Conservation (phyloP, 495 filamentous ascomycete genomes). For the Hypoxylon trugodes region DNA sequence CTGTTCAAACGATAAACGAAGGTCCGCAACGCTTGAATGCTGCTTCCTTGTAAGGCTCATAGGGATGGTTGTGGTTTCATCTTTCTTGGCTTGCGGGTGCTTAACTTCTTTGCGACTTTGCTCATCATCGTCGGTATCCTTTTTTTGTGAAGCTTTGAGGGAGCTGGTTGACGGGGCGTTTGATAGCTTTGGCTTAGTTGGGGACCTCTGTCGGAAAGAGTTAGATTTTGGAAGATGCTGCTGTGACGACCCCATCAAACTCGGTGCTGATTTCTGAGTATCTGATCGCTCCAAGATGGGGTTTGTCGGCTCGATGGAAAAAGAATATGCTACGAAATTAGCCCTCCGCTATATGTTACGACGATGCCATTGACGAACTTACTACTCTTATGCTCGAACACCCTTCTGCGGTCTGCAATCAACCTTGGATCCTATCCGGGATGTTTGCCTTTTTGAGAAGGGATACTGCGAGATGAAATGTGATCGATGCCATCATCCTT, state of each 20-base stretch:
- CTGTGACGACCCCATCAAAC: neutral
- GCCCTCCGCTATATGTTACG: neutral
- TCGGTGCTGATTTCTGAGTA: neutral
- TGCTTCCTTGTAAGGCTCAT: slow-evolving; percentile 22
- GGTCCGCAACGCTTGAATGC: slow-evolving; percentile 48
- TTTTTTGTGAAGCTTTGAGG: slow-evolving; percentile 6
- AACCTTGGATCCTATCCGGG: slow-evolving; percentile 40
- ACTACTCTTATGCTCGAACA: slow-evolving; percentile 46
- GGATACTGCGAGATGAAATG: neutral
- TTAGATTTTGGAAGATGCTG: slow-evolving; percentile 7
- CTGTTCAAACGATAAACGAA: slow-evolving; percentile 47
- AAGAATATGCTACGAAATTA: slow-evolving; percentile 28
- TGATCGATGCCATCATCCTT: neutral
- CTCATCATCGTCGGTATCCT: neutral
- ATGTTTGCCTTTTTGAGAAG: slow-evolving; percentile 17
- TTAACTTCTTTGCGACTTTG: neutral
- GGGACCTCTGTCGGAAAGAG: slow-evolving; percentile 12
- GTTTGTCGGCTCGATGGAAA: slow-evolving; percentile 9
- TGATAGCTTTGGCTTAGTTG: slow-evolving; percentile 22
- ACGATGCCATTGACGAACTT: slow-evolving; percentile 2
- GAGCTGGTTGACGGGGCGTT: slow-evolving; percentile 1
- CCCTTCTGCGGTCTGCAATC: slow-evolving; percentile 45
- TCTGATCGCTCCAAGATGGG: neutral
- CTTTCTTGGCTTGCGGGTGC: neutral
- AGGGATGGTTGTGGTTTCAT: neutral